Conservation (phyloP, 768 basidiomycete species). For the Pulveroboletus sp. region DNA sequence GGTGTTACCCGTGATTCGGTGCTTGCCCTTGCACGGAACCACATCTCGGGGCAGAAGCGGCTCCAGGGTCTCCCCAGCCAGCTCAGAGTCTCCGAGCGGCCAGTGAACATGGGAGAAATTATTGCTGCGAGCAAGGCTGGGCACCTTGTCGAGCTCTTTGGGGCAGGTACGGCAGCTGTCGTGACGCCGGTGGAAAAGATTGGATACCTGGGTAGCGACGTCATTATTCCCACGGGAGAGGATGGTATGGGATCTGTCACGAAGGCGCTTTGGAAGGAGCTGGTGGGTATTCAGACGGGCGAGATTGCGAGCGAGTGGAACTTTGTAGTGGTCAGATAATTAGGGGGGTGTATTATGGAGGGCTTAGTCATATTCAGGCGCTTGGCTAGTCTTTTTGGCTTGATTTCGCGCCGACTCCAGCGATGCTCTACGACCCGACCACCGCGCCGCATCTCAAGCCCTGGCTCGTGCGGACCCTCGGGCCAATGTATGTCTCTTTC, state of each 20-base stretch:
- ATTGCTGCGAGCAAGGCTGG: slow-evolving; percentile 43
- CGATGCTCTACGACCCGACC: slow-evolving; percentile 66
- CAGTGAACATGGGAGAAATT: slow-evolving; percentile 75
- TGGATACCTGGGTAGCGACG: slow-evolving; percentile 54
- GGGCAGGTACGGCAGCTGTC: slow-evolving; percentile 52
- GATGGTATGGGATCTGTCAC: slow-evolving; percentile 76
- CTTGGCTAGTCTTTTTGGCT: not conserved
- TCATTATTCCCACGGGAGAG: slow-evolving; percentile 51
- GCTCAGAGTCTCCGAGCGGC: slow-evolving; percentile 61
- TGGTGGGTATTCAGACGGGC: slow-evolving; percentile 70
- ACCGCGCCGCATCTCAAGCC: slow-evolving; percentile 68
- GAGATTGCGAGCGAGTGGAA: slow-evolving; percentile 77
- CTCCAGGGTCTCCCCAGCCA: slow-evolving; percentile 52
- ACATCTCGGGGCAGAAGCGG: slow-evolving; percentile 43
- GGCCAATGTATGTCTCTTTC: slow-evolving; percentile 65
- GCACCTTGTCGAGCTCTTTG: slow-evolving; percentile 48
- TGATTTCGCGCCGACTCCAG: not conserved
- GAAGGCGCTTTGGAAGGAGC: slow-evolving; percentile 44
- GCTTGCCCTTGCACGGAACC: slow-evolving; percentile 49
- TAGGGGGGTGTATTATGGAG: not conserved
- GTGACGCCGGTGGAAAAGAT: slow-evolving; percentile 49
- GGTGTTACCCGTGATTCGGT: slow-evolving; percentile 61
- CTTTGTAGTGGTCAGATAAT: slow-evolving; percentile 39
- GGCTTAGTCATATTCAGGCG: slow-evolving; percentile 16
- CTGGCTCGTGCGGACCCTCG: slow-evolving; percentile 86